Evolutionary conservation across 2,329 filamentous ascomycete species (phyloP).

Genomic region (Monilinia fructigena): DNA sequence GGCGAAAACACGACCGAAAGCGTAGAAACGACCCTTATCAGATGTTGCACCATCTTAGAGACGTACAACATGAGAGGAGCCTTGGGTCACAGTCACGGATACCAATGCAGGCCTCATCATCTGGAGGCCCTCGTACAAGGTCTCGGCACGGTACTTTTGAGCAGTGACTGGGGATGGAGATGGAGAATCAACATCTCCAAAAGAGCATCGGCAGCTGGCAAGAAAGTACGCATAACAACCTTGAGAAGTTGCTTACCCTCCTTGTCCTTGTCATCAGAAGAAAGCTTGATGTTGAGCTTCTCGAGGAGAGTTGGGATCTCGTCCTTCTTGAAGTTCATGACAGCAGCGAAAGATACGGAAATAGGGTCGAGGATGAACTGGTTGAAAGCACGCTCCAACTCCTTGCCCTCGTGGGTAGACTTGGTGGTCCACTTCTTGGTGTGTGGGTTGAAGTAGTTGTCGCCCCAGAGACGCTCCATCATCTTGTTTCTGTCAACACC

Average conservation of each 20-base stretch:
- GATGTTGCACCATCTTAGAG: conserved; percentile 99
- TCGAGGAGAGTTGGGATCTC: conserved; percentile 78
- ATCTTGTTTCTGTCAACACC: conserved; percentile 99
- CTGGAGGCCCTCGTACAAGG: conserved; percentile 95
- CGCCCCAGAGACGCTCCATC: conserved; percentile 99
- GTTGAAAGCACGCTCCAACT: conserved; percentile 97
- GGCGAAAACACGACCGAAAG: conserved; percentile 99
- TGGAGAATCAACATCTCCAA: conserved; percentile 99
- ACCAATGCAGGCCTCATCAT: conserved; percentile 90
- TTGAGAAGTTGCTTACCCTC: conserved; percentile 98
- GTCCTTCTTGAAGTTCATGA: conserved; percentile 99
- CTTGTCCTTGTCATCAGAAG: conserved; percentile 80
- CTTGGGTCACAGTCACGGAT: conserved; percentile 98
- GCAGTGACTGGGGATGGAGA: conserved; percentile 91
- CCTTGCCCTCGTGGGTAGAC: conserved; percentile 78
- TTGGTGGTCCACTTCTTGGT: conserved; percentile 99
- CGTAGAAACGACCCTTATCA: conserved; percentile 99
- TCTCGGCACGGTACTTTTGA: conserved; percentile 97
- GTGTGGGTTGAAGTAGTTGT: conserved; percentile 99
- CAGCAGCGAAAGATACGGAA: conserved; percentile 97
- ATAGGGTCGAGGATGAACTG: conserved; percentile 99
- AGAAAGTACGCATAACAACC: conserved; percentile 97
- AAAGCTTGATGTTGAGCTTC: conserved; percentile 95
- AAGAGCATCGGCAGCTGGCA: conserved; percentile 95
- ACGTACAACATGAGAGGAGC: conserved; percentile 99